A percentile compares a stretch with the other conserved stretches of the same genome.
These are phyloP conservation scores for Decorospora gaudefroyi DNA, from an alignment of 2,329 filamentous ascomycete species.

Conservation along the genomic window DNA sequence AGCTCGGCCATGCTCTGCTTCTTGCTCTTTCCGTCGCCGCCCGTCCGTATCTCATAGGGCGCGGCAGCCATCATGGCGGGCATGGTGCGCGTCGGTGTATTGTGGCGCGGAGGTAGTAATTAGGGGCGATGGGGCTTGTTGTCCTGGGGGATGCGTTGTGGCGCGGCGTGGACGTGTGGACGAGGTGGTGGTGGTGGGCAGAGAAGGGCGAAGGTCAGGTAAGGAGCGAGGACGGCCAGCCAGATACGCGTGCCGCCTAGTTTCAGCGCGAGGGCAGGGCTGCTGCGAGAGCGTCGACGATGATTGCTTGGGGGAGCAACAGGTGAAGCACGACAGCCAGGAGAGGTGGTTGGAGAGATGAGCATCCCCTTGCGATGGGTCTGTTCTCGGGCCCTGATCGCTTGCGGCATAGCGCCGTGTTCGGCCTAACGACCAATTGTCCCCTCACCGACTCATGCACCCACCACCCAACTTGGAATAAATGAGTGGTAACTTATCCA, in stretches of 20 bases:
- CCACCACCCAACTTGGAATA: no score
- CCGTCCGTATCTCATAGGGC: slow-evolving; percentile 68
- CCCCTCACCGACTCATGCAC: slow-evolving; percentile 10
- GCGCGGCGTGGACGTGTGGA: slow-evolving; percentile 32
- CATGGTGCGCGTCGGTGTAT: slow-evolving; percentile 26
- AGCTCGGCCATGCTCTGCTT: slow-evolving; percentile 99
- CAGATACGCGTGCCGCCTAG: slow-evolving; percentile 32
- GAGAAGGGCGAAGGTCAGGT: slow-evolving; percentile 30
- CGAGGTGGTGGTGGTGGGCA: slow-evolving; percentile 28
- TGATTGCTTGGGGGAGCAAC: slow-evolving; percentile 29
- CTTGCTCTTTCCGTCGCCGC: slow-evolving; percentile 77
- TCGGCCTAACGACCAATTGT: slow-evolving; percentile 9
- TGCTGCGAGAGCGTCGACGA: slow-evolving; percentile 30
- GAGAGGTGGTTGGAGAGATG: slow-evolving; percentile 30
- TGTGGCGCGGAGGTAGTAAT: slow-evolving; percentile 4
- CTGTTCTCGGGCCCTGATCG: slow-evolving; percentile 13
- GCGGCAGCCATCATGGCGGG: slow-evolving; percentile 59
- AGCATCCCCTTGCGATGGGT: slow-evolving; percentile 19
- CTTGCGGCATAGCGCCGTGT: slow-evolving; percentile 16
- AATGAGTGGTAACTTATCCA: no score
- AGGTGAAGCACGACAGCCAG: slow-evolving; percentile 21
- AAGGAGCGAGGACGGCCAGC: slow-evolving; percentile 46
- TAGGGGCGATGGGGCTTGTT: background rate
- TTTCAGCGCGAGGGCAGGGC: slow-evolving; percentile 33
- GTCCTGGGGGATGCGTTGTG: slow-evolving; percentile 23